Base-by-base conservation (phyloP, 106 monocot species). In the Acanthochlamys bracteata region DNA sequence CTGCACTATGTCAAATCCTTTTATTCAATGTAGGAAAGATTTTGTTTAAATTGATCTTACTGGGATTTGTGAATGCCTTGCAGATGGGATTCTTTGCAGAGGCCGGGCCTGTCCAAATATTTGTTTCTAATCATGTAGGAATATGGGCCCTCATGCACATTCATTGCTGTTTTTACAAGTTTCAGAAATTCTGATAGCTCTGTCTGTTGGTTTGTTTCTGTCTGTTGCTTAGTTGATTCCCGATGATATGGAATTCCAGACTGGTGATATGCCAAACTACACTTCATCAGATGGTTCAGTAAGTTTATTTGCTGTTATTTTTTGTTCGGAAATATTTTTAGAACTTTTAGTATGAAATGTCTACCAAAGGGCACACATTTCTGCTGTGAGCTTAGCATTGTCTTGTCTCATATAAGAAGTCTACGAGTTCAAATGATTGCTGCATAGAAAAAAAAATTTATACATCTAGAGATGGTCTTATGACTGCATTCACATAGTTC, bases 1-100 rank as follows among this genome's bases (percentile, higher is more conserved):
- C 49, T 14, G 49, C 12, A 17, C 17, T 49, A 14, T 49, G 4
- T 49, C 17, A 6, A 33, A 33, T 33, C 4, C 33, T 33, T 33
- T 33, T 33, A 33, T 33, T 33, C 33, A 33, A 33, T 33, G 6
- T 3, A 33, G 6, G 33, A 1, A 33, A 33, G 6, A 3, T 3
- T 33, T 33, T 33, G 33, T 33, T 33, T 33, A 6, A 33, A 33
- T 49, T 49, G 49, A 49, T 49, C 49, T 4, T 49, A 49, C 17
- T 12, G 4, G 49, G 14, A 6, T 21, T 58, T 20, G 27, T 56
- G 45, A 11, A 26, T 55, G 15, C 63, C 25, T 13, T 41, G 61
- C 79, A 95, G 94, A 95, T 95, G 94, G 94, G 94, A 7, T 95
- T 95, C 78, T 95, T 95, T 71, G 94, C 94, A 0, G 94, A 95